Percentiles rank a stretch among this genome's conserved stretches.
These are phyloP conservation scores for Punica granatum DNA, from an alignment of 345 rosid species.

Conservation along the genomic window DNA sequence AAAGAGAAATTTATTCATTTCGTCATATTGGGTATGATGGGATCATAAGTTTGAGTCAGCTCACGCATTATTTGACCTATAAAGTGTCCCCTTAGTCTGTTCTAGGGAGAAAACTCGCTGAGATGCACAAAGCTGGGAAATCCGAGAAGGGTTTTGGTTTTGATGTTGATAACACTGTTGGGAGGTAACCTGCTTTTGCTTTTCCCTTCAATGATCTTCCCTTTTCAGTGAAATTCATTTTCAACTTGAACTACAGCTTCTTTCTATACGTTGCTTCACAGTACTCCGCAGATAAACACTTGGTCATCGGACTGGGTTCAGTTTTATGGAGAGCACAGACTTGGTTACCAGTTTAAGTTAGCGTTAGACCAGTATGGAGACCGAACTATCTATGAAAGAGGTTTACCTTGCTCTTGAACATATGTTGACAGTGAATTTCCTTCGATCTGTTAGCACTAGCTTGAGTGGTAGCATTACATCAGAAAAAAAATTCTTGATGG, in stretches of 20 bases:
- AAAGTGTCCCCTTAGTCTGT: constrained; percentile 41
- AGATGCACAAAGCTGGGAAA: constrained; percentile 90
- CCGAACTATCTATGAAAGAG: constrained; percentile 66
- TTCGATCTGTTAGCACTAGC: neutral
- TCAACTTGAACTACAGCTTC: neutral
- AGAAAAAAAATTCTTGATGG: neutral
- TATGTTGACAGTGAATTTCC: neutral
- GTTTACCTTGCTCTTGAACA: constrained; percentile 21
- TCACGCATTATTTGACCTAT: neutral
- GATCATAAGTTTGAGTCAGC: neutral
- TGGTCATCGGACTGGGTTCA: constrained; percentile 87
- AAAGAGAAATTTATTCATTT: constrained; percentile 30
- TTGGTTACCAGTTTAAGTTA: constrained; percentile 82
- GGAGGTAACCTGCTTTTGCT: constrained; percentile 44
- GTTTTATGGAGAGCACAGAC: constrained; percentile 77
- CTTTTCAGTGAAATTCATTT: neutral
- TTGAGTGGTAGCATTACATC: neutral
- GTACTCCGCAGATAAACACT: constrained; percentile 85
- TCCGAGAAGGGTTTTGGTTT: constrained; percentile 82
- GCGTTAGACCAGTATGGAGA: constrained; percentile 64
- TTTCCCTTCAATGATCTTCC: neutral
- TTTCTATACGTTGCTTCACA: constrained; percentile 14
- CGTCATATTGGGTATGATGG: constrained; percentile 5
- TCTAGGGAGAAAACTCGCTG: constrained; percentile 82
- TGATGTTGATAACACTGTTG: constrained; percentile 83